Conservation (phyloP, 2,329 filamentous ascomycete species). For the Talaromyces sp. region DNA sequence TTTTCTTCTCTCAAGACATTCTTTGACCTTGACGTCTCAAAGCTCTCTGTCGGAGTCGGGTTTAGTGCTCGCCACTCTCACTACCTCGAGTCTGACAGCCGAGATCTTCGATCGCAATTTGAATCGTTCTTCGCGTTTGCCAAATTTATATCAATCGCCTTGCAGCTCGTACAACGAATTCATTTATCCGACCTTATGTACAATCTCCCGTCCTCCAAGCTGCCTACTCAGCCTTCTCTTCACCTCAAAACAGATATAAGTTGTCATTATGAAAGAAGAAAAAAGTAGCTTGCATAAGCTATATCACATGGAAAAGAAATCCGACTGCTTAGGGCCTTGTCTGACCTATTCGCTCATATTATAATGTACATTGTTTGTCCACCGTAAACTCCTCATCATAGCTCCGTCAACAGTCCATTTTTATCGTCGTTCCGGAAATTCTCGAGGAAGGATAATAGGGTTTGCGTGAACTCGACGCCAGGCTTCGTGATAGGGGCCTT, state of each 20-base stretch:
- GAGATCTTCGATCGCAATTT: not conserved
- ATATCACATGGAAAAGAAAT: not conserved
- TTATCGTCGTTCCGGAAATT: slow-evolving; percentile 36
- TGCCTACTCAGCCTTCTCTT: not conserved
- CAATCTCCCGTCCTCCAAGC: not conserved
- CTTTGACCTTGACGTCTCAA: not conserved
- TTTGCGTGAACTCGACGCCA: slow-evolving; percentile 71
- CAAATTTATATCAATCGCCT: not conserved
- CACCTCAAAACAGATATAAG: not conserved
- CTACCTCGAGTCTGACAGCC: not conserved
- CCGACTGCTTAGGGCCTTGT: not conserved
- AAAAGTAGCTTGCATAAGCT: not conserved
- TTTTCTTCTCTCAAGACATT: not conserved
- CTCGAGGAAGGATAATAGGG: slow-evolving; percentile 64
- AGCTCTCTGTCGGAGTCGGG: not conserved
- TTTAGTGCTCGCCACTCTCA: not conserved
- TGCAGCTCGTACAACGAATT: not conserved
- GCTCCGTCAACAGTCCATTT: not conserved
- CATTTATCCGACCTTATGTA: not conserved
- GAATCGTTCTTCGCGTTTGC: not conserved
- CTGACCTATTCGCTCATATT: not conserved
- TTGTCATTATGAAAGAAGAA: not conserved
- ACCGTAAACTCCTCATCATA: not conserved
- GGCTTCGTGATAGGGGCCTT: slow-evolving; percentile 72
- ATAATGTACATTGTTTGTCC: slow-evolving; percentile 3